These are phyloP conservation scores for Bipolaris sorokiniana DNA, from an alignment of 2,329 filamentous ascomycete species.

Conservation along the genomic window DNA sequence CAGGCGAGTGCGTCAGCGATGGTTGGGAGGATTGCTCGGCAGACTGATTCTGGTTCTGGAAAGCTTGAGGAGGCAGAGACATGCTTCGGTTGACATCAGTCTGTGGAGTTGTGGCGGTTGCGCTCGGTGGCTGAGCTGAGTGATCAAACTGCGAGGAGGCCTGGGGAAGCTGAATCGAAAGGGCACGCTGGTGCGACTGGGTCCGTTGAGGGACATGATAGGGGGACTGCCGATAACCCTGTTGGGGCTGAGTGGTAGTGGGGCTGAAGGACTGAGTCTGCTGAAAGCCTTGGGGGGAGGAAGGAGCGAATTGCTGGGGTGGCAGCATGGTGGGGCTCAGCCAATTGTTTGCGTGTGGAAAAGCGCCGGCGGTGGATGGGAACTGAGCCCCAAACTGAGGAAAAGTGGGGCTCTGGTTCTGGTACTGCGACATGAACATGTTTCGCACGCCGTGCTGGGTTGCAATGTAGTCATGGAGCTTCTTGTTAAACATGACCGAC, in stretches of 20 bases:
- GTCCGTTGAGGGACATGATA: conserved; percentile 54
- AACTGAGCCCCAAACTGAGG: conserved; percentile 27
- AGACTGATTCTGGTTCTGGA: conserved; percentile 28
- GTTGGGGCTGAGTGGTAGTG: conserved; percentile 31
- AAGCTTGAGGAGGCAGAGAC: conserved; percentile 51
- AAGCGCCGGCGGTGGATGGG: conserved; percentile 29
- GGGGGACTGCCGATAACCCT: conserved; percentile 52
- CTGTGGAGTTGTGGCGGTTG: conserved; percentile 26
- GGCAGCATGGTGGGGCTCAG: conserved; percentile 44
- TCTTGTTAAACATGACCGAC: conserved; percentile 66
- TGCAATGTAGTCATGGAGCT: conserved; percentile 65
- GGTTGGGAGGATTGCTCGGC: conserved; percentile 23
- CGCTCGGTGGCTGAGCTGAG: conserved; percentile 25
- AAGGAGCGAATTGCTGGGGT: conserved; percentile 41
- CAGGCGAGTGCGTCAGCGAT: conserved; percentile 30
- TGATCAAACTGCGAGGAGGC: conserved; percentile 41
- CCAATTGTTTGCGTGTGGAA: conserved; percentile 33
- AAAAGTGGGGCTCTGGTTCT: conserved; percentile 22
- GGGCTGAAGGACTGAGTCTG: conserved; percentile 29
- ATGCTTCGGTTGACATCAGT: conserved; percentile 48
- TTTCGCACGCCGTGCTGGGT: conserved; percentile 64
- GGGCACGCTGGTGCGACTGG: conserved; percentile 51
- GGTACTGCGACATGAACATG: conserved; percentile 45
- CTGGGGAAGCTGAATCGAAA: conserved; percentile 54
- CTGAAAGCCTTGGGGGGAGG: conserved; percentile 33